phyloP scores from a whole-genome alignment of 2,329 filamentous ascomycete genomes.

The Balansia obtecta region DNA sequence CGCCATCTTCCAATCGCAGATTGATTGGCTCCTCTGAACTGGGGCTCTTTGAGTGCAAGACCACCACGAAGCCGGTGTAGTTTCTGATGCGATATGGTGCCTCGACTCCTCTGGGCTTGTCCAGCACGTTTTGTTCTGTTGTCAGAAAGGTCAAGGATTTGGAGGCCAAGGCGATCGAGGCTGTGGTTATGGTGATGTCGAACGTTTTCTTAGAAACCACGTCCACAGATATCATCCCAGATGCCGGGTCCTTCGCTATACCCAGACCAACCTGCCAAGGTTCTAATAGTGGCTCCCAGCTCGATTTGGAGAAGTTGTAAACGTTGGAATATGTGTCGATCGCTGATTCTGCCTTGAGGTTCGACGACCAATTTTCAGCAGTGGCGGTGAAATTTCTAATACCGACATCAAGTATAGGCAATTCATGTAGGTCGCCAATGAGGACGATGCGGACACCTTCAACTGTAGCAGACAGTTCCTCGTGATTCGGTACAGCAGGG shows the following conservation, averaged over 20 bases:
- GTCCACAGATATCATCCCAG: constrained; percentile 70
- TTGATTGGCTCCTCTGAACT: constrained; percentile 55
- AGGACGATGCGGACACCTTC: constrained; percentile 86
- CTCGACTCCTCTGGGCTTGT: constrained; percentile 83
- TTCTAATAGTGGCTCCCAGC: constrained; percentile 92
- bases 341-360: constrained; percentile 75
- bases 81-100: constrained; percentile 90
- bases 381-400: constrained; percentile 80
- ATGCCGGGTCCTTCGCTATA: constrained; percentile 63
- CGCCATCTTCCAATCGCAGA: constrained; percentile 70
- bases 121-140: constrained; percentile 74
- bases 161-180: constrained; percentile 82
- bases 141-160: constrained; percentile 88
- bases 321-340: constrained; percentile 92
- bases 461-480: constrained; percentile 75
- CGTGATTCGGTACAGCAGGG: constrained; percentile 26
- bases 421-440: constrained; percentile 89
- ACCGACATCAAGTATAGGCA: constrained; percentile 88
- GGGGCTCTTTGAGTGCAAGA: constrained; percentile 65
- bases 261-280: constrained; percentile 94
- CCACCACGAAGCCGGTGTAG: constrained; percentile 85
- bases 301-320: constrained; percentile 98
- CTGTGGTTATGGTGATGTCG: constrained; percentile 84
- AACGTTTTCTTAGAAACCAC: constrained; percentile 80
- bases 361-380: constrained; percentile 83